Evolutionary conservation across 768 basidiomycete species (phyloP).

Genomic region (Podaxis sp.): DNA sequence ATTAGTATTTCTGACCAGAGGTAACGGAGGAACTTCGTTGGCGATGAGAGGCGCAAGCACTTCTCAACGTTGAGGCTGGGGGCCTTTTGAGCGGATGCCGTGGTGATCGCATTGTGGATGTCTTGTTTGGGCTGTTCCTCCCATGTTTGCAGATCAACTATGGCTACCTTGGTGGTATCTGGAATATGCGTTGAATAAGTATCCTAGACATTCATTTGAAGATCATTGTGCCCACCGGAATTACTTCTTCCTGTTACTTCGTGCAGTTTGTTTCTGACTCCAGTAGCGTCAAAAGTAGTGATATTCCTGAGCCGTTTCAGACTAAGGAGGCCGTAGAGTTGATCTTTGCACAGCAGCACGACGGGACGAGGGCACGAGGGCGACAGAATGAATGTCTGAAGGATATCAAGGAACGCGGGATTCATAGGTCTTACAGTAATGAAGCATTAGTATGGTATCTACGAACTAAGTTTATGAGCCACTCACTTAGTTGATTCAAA

Average conservation of each 20-base stretch:
- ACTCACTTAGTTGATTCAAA: conserved; percentile 56
- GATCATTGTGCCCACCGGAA: not conserved
- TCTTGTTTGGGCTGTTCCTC: conserved; percentile 56
- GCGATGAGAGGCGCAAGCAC: conserved; percentile 57
- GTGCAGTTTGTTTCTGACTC: conserved; percentile 10
- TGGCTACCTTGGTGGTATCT: not conserved
- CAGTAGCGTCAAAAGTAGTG: conserved; percentile 8
- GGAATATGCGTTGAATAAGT: not conserved
- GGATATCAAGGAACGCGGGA: conserved; percentile 56
- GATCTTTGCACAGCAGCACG: conserved; percentile 48
- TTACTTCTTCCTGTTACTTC: conserved; percentile 7
- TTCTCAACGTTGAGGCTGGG: conserved; percentile 66
- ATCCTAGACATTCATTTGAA: not conserved
- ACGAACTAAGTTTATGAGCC: not conserved
- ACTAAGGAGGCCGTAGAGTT: conserved; percentile 9
- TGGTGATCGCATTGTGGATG: conserved; percentile 55
- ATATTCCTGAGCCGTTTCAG: conserved; percentile 12
- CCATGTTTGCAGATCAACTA: conserved; percentile 33
- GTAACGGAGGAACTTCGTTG: conserved; percentile 59
- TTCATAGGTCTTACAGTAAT: conserved; percentile 42
- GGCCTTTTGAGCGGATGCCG: conserved; percentile 61
- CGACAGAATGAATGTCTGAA: conserved; percentile 67
- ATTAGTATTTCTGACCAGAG: conserved; percentile 69
- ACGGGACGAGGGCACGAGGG: conserved; percentile 65
- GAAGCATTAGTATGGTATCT: conserved; percentile 4